These are phyloP conservation scores for Aureobasidium subglaciale DNA, from an alignment of 2,329 filamentous ascomycete species.

Conservation along the genomic window DNA sequence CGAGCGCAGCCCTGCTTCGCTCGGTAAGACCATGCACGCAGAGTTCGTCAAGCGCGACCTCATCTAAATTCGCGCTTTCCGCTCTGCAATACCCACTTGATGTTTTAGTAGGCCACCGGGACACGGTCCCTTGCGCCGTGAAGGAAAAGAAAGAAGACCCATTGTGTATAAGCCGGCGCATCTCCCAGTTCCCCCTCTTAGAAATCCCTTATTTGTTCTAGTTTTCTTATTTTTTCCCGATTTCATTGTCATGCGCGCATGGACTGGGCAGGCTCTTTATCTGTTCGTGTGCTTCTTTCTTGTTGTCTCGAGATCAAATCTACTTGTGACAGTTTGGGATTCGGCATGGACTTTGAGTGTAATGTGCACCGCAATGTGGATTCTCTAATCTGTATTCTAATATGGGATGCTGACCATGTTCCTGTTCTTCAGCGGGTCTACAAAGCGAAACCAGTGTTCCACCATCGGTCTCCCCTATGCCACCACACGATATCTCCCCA, in stretches of 20 bases:
- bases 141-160: constrained; percentile 7
- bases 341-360: background rate
- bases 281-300: background rate
- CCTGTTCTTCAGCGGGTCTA: constrained; percentile 18
- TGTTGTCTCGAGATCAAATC: constrained; percentile 4
- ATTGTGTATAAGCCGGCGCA: constrained; percentile 13
- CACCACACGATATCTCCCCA: constrained; percentile 48
- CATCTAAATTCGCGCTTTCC: constrained; percentile 55
- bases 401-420: background rate
- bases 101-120: constrained; percentile 4
- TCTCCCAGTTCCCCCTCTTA: constrained; percentile 9
- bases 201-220: constrained; percentile 4
- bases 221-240: background rate
- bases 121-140: background rate
- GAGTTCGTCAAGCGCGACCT: constrained; percentile 96
- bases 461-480: constrained; percentile 58
- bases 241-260: constrained; percentile 12
- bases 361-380: background rate
- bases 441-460: constrained; percentile 47
- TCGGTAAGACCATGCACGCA: constrained; percentile 89
- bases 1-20: constrained; percentile 82
- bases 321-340: constrained; percentile 10
- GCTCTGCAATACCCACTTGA: constrained; percentile 13
- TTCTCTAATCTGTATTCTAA: background rate
- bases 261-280: constrained; percentile 7